phyloP scores from a whole-genome alignment of 305 asterid genomes.

The Lippia alba region DNA sequence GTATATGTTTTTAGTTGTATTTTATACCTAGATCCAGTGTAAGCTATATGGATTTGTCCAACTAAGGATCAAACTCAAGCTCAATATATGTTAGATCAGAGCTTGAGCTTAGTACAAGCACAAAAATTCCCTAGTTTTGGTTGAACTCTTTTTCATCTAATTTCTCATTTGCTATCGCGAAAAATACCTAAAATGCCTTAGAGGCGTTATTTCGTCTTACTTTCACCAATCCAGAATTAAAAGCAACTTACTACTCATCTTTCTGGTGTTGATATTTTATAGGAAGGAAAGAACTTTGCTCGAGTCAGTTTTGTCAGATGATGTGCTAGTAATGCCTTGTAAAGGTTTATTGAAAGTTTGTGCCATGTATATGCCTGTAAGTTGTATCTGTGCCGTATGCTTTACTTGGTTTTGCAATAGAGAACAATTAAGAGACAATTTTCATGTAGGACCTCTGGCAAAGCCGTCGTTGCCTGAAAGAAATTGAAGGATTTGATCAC shows the following conservation, averaged over 20 bases:
- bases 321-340: constrained; percentile 72
- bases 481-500: constrained; percentile 88
- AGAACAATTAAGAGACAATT: constrained; percentile 23
- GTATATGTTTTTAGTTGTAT: background rate
- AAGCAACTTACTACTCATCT: background rate
- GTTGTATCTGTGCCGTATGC: constrained; percentile 29
- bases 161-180: background rate
- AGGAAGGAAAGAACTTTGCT: constrained; percentile 82
- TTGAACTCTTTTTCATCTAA: background rate
- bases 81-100: background rate
- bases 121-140: background rate
- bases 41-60: background rate
- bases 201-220: background rate
- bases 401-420: constrained; percentile 20
- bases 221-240: constrained; percentile 5
- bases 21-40: background rate
- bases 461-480: constrained; percentile 79
- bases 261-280: constrained; percentile 39
- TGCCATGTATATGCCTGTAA: constrained; percentile 89
- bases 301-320: constrained; percentile 66
- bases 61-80: background rate
- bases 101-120: constrained; percentile 9
- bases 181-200: background rate
- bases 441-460: constrained; percentile 80
- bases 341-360: constrained; percentile 85